Evolutionary conservation across 306 rosid species (phyloP), one percentile per base, ranked within the genome.

Genomic region (Chamaecrista fasciculata): DNA sequence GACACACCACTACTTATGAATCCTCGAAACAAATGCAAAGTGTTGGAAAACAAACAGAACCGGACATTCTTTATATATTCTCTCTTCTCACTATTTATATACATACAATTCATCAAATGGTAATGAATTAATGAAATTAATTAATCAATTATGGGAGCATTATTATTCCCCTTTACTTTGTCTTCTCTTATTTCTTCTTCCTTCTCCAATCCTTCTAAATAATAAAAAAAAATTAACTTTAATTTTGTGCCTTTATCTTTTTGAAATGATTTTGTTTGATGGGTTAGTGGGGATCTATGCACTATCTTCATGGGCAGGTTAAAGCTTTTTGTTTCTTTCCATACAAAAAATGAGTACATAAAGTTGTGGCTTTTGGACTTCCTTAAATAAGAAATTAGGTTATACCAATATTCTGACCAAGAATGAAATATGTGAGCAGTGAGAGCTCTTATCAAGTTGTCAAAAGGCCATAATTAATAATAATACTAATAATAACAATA

Each of bases 381-480:
- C 72, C 72, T 36, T 77, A 64, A 43, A 43, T 58, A 63, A 56
- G 56, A 51, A 49, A 60, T 63, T 46, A 37, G n/a, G n/a, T n/a
- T n/a, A n/a, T n/a, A n/a, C n/a, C n/a, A n/a, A n/a, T n/a, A n/a
- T n/a, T n/a, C n/a, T n/a, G n/a, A n/a, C 69, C 15, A 43, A 23
- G 10, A 56, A 70, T 43, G 51, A 48, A 18, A 81, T 61, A 37
- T 58, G 76, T 75, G 85, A 89, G 96, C 81, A 82, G 83, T 82
- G 71, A 72, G 83, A 84, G 90, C 89, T 66, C 96, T 72, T 80
- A 81, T 81, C 82, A 77, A 73, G 62, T 78, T 83, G 85, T 83
- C 78, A 74, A 74, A 78, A 46, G 67, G 77, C 21, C 52, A 61
- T 52, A 61, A n/a, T n/a, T 57, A 11, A 6, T 34, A 34, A 34